Evolutionary conservation across 176 grass and related monocot genomes (phyloP).

Genomic region (Carex pumila): DNA sequence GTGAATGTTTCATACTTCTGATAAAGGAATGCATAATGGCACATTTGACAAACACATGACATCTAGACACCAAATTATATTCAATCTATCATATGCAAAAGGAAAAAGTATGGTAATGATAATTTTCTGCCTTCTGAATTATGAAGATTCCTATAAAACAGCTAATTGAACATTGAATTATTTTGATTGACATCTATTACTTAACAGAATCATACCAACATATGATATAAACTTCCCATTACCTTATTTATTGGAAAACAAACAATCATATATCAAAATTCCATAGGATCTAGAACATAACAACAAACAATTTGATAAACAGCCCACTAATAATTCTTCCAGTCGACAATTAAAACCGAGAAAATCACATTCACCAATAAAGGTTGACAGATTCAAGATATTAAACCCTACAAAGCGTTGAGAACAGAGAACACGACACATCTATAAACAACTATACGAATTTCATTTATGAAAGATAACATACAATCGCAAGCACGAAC

Average conservation of each 20-base stretch:
- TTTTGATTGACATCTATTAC: background rate
- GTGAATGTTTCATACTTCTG: background rate
- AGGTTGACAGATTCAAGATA: background rate
- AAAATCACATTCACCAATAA: background rate
- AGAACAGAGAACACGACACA: background rate
- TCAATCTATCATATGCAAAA: background rate
- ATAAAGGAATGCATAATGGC: background rate
- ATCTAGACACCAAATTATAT: background rate
- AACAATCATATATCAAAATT: background rate
- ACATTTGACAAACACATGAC: background rate
- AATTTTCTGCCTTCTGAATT: background rate
- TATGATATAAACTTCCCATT: background rate
- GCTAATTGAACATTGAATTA: background rate
- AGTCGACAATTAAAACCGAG: background rate
- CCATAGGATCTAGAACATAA: background rate
- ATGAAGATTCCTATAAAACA: background rate
- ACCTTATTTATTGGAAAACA: background rate
- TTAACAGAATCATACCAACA: background rate
- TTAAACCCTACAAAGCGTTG: background rate
- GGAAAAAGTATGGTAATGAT: background rate
- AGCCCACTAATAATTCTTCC: too few relatives aligned
- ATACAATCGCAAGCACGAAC: background rate
- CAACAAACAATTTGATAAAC: too few relatives aligned
- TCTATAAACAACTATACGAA: background rate
- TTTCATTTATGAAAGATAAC: background rate